Base-by-base conservation (phyloP, 2,329 filamentous ascomycete genomes). In the Capronia americana region DNA sequence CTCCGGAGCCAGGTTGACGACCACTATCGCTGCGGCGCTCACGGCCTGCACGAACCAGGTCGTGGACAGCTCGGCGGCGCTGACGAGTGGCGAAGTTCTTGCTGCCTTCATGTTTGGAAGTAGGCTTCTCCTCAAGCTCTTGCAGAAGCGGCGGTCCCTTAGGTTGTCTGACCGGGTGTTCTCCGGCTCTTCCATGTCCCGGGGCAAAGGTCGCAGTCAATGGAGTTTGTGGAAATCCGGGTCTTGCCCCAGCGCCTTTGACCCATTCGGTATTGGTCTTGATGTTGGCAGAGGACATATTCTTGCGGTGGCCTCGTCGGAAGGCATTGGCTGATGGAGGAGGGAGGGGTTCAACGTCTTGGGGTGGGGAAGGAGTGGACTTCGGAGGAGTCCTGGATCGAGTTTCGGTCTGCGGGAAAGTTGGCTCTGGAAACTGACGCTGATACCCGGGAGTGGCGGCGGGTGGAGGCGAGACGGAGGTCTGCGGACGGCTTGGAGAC, bases 51-150 rank as follows among this genome's bases (percentile, higher is more conserved):
- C 92, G 91, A 68, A 97, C 92, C 57, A 99, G 86, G 76, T 93
- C 97, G 82, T 93, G 89, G 53, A 99, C 89, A 28, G 95, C 95
- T 73, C 91, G 93, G 70, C 94, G 92, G 67, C 95, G 92, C 75
- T 96, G 93, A 68, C 95, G 93, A 63, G 93, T 89, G 11, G 91
- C 91, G 80, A 99, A 99, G 83, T 99, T 99, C 87, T 97, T 83
- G 88, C 94, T 97, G 26, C 94, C 95, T 78, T 98, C 94, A 70
- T 94, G 88, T 81, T 93, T 97, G 72, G 92, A 89, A 8, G 94
- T 98, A 1, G 95, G 95, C 80, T 93, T 95, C 23, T 90, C 86
- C 75, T 90, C 87, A 67, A 99, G 88, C 81, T 99, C 95, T 72
- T 99, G 95, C 58, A 98, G 85, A 14, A 92, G 88, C 14, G 95